A percentile compares a stretch with the other conserved stretches of the same genome.
Evolutionary conservation across 2,329 filamentous ascomycete species (phyloP).

Genomic region (Esteya vermicola): DNA sequence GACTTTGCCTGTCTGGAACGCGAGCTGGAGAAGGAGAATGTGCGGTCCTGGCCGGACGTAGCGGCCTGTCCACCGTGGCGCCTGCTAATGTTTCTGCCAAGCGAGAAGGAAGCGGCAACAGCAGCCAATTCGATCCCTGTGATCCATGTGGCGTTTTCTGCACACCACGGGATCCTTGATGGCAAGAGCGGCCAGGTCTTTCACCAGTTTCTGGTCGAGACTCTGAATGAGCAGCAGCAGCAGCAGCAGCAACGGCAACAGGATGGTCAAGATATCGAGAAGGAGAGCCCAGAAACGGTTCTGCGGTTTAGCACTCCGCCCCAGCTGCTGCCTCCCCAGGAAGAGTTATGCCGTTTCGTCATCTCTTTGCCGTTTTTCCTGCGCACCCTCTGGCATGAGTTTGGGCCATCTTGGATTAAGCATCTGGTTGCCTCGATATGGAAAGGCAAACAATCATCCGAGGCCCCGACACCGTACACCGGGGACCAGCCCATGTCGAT

Average conservation of each 20-base stretch:
- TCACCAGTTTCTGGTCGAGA: slow-evolving; percentile 29
- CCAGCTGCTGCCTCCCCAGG: slow-evolving; percentile 23
- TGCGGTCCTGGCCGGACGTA: slow-evolving; percentile 25
- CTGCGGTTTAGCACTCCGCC: slow-evolving; percentile 18
- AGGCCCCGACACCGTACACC: slow-evolving; percentile 21
- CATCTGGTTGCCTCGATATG: not conserved
- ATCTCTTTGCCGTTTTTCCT: slow-evolving; percentile 26
- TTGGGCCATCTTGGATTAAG: slow-evolving; percentile 24
- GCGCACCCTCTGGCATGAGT: slow-evolving; percentile 22
- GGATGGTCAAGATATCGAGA: no score
- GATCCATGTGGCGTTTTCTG: slow-evolving; percentile 30
- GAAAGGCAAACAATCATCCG: not conserved
- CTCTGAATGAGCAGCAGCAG: slow-evolving; percentile 19
- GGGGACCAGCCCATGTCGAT: slow-evolving; percentile 16
- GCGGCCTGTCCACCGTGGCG: slow-evolving; percentile 31
- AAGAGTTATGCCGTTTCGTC: slow-evolving; percentile 25
- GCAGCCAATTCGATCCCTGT: slow-evolving; percentile 21
- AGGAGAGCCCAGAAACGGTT: not conserved
- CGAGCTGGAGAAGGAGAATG: slow-evolving; percentile 24
- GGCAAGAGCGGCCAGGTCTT: slow-evolving; percentile 34
- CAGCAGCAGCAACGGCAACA: no score
- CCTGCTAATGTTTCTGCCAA: slow-evolving; percentile 21
- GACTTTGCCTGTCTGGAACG: slow-evolving; percentile 14
- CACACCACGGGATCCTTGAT: slow-evolving; percentile 38
- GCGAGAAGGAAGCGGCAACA: not conserved